Evolutionary conservation across 176 grass and related monocot genomes (phyloP).

Genomic region (Tillandsia leiboldiana): DNA sequence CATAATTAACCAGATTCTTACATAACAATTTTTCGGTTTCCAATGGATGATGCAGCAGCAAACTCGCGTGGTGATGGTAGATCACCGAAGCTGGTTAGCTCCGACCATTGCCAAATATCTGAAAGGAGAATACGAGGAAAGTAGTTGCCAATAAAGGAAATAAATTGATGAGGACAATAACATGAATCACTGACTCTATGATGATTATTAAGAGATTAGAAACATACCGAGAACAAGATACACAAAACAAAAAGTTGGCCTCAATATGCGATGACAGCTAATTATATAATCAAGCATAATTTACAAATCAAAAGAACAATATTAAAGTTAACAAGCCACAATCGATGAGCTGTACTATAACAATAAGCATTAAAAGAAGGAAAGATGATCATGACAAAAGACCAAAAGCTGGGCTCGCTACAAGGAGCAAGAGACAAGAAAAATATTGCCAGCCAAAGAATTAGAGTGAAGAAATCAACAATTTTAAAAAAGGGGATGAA

Average conservation of each 20-base stretch:
- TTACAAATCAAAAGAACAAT: neutral
- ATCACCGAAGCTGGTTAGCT: constrained; percentile 88
- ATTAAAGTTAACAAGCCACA: neutral
- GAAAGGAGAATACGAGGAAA: constrained; percentile 2
- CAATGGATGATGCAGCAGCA: constrained; percentile 73
- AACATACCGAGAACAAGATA: neutral
- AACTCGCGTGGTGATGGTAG: constrained; percentile 85
- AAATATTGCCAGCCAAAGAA: neutral
- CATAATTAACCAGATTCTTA: constrained; percentile 18
- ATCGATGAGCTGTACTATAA: neutral
- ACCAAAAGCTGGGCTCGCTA: neutral
- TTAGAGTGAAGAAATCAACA: neutral
- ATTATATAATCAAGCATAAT: neutral
- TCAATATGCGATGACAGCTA: neutral
- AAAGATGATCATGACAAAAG: neutral
- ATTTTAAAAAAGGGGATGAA: neutral
- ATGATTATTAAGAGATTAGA: neutral
- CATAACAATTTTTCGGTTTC: constrained; percentile 93
- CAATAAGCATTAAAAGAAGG: neutral
- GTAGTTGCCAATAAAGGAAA: constrained; percentile 12
- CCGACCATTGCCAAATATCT: constrained; percentile 97
- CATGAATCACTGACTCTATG: neutral
- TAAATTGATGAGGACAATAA: neutral
- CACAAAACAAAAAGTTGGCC: neutral
- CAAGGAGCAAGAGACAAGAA: neutral